Percentiles rank a stretch among this genome's conserved stretches.
phyloP scores from a whole-genome alignment of 2,329 filamentous ascomycete genomes.

The Talaromyces sp. region DNA sequence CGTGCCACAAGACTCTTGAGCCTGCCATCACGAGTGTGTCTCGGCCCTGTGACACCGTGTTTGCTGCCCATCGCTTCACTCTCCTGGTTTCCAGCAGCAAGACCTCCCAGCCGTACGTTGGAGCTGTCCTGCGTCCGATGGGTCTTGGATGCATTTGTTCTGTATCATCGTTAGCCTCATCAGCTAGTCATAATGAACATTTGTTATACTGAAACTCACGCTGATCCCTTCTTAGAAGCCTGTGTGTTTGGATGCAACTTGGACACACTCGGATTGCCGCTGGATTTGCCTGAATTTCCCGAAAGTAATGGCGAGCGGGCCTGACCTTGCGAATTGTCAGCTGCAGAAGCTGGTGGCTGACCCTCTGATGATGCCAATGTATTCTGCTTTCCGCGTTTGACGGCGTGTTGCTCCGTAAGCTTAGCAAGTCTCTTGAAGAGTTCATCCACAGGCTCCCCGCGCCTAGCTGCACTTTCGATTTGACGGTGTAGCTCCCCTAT shows the following conservation, averaged over 20 bases:
- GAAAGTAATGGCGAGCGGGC: not conserved
- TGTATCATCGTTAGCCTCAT: not conserved
- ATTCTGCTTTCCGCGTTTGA: not conserved
- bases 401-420: constrained; percentile 4
- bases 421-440: constrained; percentile 24
- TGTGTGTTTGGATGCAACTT: not conserved
- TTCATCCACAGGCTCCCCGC: constrained; percentile 21
- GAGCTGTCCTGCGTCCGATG: not conserved
- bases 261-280: not conserved
- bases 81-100: not conserved
- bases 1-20: not conserved
- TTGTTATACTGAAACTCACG: not conserved
- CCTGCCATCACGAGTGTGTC: not conserved
- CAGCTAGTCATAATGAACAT: not conserved
- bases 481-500: constrained; percentile 23
- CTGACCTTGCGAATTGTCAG: not conserved
- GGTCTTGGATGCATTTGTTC: not conserved
- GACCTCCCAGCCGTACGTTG: not conserved
- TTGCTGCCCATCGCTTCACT: not conserved
- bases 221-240: not conserved
- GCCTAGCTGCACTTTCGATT: constrained; percentile 25
- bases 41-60: not conserved
- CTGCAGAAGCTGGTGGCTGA: not conserved
- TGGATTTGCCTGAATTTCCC: not conserved
- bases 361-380: not conserved